phyloP scores from a whole-genome alignment of 495 filamentous ascomycete species.

The Aspergillus sclerotioniger region DNA sequence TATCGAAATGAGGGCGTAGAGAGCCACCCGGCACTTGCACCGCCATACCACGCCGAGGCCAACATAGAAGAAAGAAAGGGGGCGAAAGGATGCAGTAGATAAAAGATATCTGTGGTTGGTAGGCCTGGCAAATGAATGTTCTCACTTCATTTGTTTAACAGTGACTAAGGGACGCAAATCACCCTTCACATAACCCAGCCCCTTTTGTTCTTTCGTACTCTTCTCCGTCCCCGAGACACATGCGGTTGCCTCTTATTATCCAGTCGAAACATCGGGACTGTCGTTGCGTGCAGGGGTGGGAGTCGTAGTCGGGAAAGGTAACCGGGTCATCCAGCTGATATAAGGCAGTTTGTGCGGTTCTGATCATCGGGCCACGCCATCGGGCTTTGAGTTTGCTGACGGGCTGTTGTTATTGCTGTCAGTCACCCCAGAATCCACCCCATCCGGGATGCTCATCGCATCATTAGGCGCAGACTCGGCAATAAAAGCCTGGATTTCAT shows the following conservation, averaged over 20 bases:
- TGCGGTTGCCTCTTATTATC: neutral
- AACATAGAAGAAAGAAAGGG: neutral
- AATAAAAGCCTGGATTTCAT: slow-evolving; percentile 19
- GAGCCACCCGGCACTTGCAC: neutral
- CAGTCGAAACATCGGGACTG: neutral
- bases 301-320: neutral
- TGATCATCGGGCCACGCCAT: neutral
- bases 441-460: neutral
- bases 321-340: neutral
- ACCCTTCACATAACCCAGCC: neutral
- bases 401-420: neutral
- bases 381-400: neutral
- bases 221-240: neutral
- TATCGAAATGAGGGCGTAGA: neutral
- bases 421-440: neutral
- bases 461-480: neutral
- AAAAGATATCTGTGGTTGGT: neutral
- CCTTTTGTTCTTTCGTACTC: neutral
- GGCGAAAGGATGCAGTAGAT: neutral
- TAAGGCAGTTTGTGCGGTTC: neutral
- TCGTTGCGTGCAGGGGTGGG: neutral
- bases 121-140: neutral
- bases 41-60: neutral
- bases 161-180: neutral
- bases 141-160: neutral